Percentiles rank a stretch among this genome's conserved stretches.
These are phyloP conservation scores for Aspergillus viridinutans DNA, from an alignment of 2,329 filamentous ascomycete species.

Conservation along the genomic window DNA sequence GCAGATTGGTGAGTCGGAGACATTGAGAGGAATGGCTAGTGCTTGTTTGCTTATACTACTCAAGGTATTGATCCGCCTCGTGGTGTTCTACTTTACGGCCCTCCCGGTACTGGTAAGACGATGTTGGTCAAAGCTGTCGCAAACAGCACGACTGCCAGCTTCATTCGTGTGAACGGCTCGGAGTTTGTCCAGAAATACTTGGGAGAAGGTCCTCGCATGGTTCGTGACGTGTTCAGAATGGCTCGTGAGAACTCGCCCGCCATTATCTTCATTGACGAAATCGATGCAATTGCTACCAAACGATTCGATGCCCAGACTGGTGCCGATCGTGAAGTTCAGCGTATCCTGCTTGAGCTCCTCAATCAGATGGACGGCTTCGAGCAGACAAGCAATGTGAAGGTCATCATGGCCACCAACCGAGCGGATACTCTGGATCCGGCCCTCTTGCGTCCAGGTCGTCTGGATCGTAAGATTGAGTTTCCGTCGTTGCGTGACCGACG, in stretches of 20 bases:
- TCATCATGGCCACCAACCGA: conserved; percentile 99
- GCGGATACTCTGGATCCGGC: conserved; percentile 96
- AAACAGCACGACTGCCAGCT: conserved; percentile 96
- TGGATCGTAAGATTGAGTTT: conserved; percentile 98
- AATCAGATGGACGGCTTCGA: conserved; percentile 99
- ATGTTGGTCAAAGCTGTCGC: conserved; percentile 98
- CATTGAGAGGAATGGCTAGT: background rate
- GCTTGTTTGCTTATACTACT: conserved; percentile 16
- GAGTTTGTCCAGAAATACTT: conserved; percentile 99
- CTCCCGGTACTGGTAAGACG: conserved; percentile 92
- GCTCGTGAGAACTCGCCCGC: conserved; percentile 95
- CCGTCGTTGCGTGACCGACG: conserved; percentile 89
- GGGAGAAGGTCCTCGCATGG: conserved; percentile 96
- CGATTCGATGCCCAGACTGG: conserved; percentile 98
- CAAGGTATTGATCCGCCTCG: conserved; percentile 84
- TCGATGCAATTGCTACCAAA: conserved; percentile 97
- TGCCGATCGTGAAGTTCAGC: conserved; percentile 95
- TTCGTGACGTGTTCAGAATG: conserved; percentile 98
- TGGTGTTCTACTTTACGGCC: conserved; percentile 92
- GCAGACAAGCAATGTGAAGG: conserved; percentile 97
- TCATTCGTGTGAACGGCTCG: conserved; percentile 96
- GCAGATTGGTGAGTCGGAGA: conserved; percentile 67
- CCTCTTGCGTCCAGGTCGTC: conserved; percentile 84
- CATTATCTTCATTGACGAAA: conserved; percentile 99
- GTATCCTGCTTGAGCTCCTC: conserved; percentile 92